Percentiles rank a stretch among this genome's conserved stretches.
Conservation (phyloP, 2,329 filamentous ascomycete species). For the Knufia fluminis region DNA sequence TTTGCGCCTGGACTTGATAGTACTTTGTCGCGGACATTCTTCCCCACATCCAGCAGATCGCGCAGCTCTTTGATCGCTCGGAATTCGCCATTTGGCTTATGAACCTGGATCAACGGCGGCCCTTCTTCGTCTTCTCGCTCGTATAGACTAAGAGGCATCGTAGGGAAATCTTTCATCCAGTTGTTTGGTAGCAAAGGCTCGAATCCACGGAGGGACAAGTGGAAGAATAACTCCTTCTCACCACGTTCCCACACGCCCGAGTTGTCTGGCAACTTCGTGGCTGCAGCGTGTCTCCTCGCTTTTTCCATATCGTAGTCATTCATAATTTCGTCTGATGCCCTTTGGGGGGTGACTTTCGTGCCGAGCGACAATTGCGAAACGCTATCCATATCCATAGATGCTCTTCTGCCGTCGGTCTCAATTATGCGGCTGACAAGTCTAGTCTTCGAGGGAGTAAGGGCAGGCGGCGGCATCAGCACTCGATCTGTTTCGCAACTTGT, state of each 20-base stretch:
- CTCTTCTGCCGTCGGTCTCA: neutral
- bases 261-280: conserved; percentile 30
- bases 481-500: conserved; percentile 10
- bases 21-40: conserved; percentile 43
- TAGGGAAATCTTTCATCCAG: conserved; percentile 47
- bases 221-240: conserved; percentile 45
- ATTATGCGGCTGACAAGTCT: neutral
- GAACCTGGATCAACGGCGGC: conserved; percentile 37
- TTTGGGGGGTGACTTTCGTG: conserved; percentile 14
- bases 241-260: conserved; percentile 41
- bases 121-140: conserved; percentile 28
- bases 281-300: conserved; percentile 29
- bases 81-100: conserved; percentile 34
- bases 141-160: conserved; percentile 46
- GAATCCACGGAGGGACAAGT: conserved; percentile 46
- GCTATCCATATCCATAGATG: neutral
- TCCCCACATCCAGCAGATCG: conserved; percentile 42
- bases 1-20: conserved; percentile 27
- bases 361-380: conserved; percentile 9
- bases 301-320: conserved; percentile 18
- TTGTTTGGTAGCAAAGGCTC: conserved; percentile 45
- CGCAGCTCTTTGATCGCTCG: conserved; percentile 45
- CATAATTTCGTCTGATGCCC: neutral
- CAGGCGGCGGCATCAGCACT: conserved; percentile 19
- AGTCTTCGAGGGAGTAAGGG: neutral